Base-by-base conservation (phyloP, 2,329 filamentous ascomycete genomes). In the Bipolaris gigantea region DNA sequence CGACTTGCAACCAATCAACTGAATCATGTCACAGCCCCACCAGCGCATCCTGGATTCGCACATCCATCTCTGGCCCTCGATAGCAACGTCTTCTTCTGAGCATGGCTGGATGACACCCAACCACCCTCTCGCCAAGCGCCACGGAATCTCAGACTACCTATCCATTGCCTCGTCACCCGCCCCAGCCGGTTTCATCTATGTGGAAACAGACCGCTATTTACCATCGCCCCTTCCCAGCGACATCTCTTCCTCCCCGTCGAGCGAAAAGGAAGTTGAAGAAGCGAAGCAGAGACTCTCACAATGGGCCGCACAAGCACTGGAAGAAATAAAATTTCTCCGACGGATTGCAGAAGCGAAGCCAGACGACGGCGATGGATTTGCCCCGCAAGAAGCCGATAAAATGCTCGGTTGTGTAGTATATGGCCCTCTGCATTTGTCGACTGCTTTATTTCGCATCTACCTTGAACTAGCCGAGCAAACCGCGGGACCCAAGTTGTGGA, bases 61-160 rank as follows among this genome's bases (percentile, higher is more conserved):
- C 79, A 88, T 97, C 75, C 92, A 97, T 77, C 85, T 97, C 68
- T 96, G 86, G 79, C 89, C 90, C 40, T 75, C 79, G 41, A 82
- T 83, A 48, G 89, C 77, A 42, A 71, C 72, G 2, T 73, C 93
- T 65, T 70, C 89, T 48, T 70, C 81, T 50, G 82, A 83, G 35
- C 83, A 95, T 59, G 77, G 83, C 53, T 96, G 91, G 92, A 84
- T 85, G 76, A 81, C 74, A 3, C 76, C 84, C 5, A 50, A 55
- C 16, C 61, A 70, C 51, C 80, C 85, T 4, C 79, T 95, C 46
- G 80, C 83, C 45, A 81, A 81, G 46, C 85, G 86, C 61, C 84
- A 86, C 72, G 87, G 87, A 1, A 67, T 89, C 44, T 73, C 80
- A 27, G 82, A 92, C 69, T 92, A 89, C 77, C 48, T 63, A 7